Base-by-base conservation (phyloP, 2,329 filamentous ascomycete species). In the Fusarium nisikadoi region DNA sequence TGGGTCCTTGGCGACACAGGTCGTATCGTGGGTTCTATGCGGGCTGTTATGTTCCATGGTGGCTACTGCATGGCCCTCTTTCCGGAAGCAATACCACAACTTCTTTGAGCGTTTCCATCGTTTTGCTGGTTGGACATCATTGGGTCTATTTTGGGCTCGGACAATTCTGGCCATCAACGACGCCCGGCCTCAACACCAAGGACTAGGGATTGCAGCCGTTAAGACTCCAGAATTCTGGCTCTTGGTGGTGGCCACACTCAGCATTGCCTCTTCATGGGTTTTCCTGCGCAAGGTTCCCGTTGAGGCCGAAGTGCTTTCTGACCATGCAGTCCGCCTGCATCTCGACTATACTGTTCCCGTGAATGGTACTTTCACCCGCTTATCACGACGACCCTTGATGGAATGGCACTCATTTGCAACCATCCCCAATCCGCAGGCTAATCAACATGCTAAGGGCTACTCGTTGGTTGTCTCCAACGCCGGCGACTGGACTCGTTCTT, bases 321-420 rank as follows among this genome's bases (percentile, higher is more conserved):
- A 86, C 27, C 93, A 95, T 81, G 93, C 93, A 42, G 83, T 93
- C 35, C 88, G 91, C 43, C 87, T 96, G 25, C 88, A 92, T 77
- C 92, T 94, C 76, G 84, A 86, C 76, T 90, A 92, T 80, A 86
- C 87, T 23, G 85, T 87, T 27, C 88, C 90, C 13, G 84, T 87
- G 57, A 83, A 83, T 49, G 82, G 82, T 1, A 82, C 75, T 73
- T 83, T 83, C 68, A 82, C 81, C 6, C 88, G 91, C 43, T 81
- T 94, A 29, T 88, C 91, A 6, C 86, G 87, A 58, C 84, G 85
- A 13, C 92, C 92, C 0, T 83, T 94, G 42, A 81, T 86, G 13
- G 92, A 95, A 80, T 93, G 91, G 86, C 93, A 95, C 81, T 88
- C 90, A 1, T 95, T 95, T 77, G 93, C 92, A 46, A 91, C 91